Percentiles rank a stretch among this genome's conserved stretches.
Evolutionary conservation across 345 rosid species (phyloP).

Genomic region (Eutrema japonicum): DNA sequence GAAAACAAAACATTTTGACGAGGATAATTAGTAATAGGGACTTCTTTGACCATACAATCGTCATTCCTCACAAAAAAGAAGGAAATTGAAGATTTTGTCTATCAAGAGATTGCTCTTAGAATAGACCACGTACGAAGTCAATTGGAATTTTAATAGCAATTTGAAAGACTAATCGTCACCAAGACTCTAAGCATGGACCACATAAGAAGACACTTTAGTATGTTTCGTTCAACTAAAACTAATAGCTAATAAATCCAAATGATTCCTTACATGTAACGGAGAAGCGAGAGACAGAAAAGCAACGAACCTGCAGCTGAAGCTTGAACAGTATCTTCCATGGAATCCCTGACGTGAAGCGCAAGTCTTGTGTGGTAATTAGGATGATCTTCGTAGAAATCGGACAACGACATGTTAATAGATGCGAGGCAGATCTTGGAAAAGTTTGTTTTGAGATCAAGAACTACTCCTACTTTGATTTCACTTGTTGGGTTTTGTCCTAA

Average conservation of each 20-base stretch:
- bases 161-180: not conserved
- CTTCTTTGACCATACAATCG: not conserved
- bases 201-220: not conserved
- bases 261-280: not conserved
- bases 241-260: not conserved
- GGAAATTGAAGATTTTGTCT: not conserved
- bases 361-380: constrained; percentile 40
- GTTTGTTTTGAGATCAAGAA: constrained; percentile 41
- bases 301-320: constrained; percentile 49
- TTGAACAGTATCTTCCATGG: constrained; percentile 38
- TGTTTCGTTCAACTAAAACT: not conserved
- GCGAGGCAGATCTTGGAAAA: constrained; percentile 33
- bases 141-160: not conserved
- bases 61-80: not conserved
- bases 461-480: constrained; percentile 46
- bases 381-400: constrained; percentile 40
- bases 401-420: constrained; percentile 41
- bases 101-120: not conserved
- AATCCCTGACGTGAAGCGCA: constrained; percentile 36
- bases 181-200: constrained; percentile 9
- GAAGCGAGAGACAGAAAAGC: constrained; percentile 22
- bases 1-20: not conserved
- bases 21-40: not conserved
- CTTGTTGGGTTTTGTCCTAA: constrained; percentile 12
- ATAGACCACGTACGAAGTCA: not conserved